phyloP scores from a whole-genome alignment of 2,329 filamentous ascomycete genomes.

The Sphaerostilbella broomeana region DNA sequence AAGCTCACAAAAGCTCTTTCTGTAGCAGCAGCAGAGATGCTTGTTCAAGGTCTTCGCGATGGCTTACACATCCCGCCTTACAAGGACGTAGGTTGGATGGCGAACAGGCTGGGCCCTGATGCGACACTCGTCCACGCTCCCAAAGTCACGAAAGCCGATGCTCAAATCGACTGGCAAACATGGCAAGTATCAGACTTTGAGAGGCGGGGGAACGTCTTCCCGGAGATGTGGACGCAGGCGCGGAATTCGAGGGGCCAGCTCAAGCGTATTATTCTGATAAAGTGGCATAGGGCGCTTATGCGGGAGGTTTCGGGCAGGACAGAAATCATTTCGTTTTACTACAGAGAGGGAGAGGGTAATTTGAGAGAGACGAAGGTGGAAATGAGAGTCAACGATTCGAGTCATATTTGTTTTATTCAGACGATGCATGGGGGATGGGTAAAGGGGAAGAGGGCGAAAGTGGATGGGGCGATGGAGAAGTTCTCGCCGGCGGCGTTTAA shows the following conservation, averaged over 20 bases:
- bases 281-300: slow-evolving; percentile 23
- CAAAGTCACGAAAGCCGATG: slow-evolving; percentile 63
- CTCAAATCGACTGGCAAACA: slow-evolving; percentile 51
- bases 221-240: slow-evolving; percentile 55
- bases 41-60: slow-evolving; percentile 57
- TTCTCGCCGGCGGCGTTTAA: slow-evolving; percentile 4
- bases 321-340: slow-evolving; percentile 16
- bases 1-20: slow-evolving; percentile 46
- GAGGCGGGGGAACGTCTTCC: slow-evolving; percentile 53
- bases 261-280: slow-evolving; percentile 36
- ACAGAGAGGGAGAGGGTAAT: slow-evolving; percentile 1
- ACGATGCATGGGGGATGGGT: slow-evolving; percentile 19
- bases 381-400: slow-evolving; percentile 13
- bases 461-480: slow-evolving; percentile 28
- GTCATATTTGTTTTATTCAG: slow-evolving; percentile 19
- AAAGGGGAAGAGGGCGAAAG: slow-evolving; percentile 25
- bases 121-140: slow-evolving; percentile 48
- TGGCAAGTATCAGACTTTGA: slow-evolving; percentile 50
- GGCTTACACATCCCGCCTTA: slow-evolving; percentile 60
- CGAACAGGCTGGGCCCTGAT: slow-evolving; percentile 15
- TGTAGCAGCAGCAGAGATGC: slow-evolving; percentile 59
- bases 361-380: slow-evolving; percentile 2
- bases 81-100: slow-evolving; percentile 28
- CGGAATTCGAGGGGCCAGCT: slow-evolving; percentile 19
- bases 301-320: slow-evolving; percentile 7